phyloP scores from a whole-genome alignment of 169 alveolate species.

The Cryptosporidium xiaoi region DNA sequence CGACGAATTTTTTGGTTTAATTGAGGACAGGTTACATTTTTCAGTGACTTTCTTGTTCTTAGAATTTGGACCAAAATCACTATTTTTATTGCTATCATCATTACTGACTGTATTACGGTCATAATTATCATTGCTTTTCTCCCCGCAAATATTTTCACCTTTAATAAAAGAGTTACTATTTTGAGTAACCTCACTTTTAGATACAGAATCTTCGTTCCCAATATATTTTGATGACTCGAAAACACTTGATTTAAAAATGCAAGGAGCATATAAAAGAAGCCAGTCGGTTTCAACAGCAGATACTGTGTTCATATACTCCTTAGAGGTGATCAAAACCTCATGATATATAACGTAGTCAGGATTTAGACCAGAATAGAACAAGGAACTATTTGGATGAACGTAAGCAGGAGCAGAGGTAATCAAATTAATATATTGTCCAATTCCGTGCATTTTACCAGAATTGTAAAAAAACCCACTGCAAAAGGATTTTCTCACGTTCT shows the following conservation, averaged over 20 bases:
- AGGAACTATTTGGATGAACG: constrained; percentile 98
- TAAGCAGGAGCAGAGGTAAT: constrained; percentile 97
- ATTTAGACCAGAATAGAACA: constrained; percentile 97
- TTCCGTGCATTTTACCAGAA: constrained; percentile 98
- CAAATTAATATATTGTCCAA: constrained; percentile 98
- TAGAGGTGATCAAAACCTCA: constrained; percentile 98
- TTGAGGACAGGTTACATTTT: no score
- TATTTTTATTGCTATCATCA: no score
- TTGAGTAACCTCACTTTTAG: no score
- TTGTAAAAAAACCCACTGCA: constrained; percentile 99
- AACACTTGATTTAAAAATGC: constrained; percentile 13
- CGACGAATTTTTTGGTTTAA: no score
- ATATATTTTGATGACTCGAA: background rate
- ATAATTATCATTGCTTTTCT: no score
- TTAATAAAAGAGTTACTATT: no score
- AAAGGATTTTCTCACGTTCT: constrained; percentile 92
- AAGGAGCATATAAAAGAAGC: constrained; percentile 83
- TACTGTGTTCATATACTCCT: constrained; percentile 97
- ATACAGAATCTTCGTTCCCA: no score
- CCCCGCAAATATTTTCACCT: no score
- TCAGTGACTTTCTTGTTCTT: no score
- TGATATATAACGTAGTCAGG: constrained; percentile 99
- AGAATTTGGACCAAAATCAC: no score
- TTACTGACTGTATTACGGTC: no score
- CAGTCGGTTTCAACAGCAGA: constrained; percentile 99